phyloP scores from a whole-genome alignment of 139 green algal genomes.

The Chara braunii region DNA sequence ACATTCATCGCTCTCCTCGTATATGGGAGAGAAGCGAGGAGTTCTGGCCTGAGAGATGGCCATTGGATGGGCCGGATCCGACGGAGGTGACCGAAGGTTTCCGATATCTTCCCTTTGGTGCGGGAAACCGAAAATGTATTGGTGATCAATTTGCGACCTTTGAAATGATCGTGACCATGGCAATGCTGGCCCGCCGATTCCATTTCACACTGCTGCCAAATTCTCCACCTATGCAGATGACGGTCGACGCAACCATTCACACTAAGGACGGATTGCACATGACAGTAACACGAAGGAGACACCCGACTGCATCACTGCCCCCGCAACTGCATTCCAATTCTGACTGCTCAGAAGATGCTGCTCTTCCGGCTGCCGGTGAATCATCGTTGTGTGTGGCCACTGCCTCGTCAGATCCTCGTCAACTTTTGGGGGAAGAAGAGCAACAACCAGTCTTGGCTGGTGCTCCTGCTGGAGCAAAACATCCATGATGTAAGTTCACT shows the following conservation, averaged over 20 bases:
- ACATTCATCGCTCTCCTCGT: slow-evolving; percentile 63
- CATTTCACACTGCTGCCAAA: slow-evolving; percentile 42
- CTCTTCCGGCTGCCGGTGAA: too few species aligned
- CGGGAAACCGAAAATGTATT: slow-evolving; percentile 79
- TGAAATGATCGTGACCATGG: slow-evolving; percentile 54
- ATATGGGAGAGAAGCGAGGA: slow-evolving; percentile 85
- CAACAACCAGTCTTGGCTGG: too few species aligned
- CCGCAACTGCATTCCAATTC: too few species aligned
- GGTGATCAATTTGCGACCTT: slow-evolving; percentile 73
- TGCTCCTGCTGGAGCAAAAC: too few species aligned
- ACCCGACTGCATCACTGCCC: too few species aligned
- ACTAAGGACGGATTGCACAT: slow-evolving; percentile 46
- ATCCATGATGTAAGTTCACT: too few species aligned
- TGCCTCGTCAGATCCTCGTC: too few species aligned
- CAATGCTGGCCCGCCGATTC: slow-evolving; percentile 79
- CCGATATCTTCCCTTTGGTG: slow-evolving; percentile 45
- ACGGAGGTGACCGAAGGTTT: slow-evolving; percentile 94
- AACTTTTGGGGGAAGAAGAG: too few species aligned
- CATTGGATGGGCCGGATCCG: slow-evolving; percentile 75
- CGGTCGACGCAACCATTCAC: slow-evolving; percentile 50
- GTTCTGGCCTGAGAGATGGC: slow-evolving; percentile 85
- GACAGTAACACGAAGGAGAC: slow-evolving; percentile 23
- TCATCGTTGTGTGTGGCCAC: too few species aligned
- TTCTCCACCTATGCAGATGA: slow-evolving; percentile 33
- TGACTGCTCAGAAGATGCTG: too few species aligned